Evolutionary conservation across 2,329 filamentous ascomycete genomes (phyloP), one percentile per base, ranked within the genome.

Genomic region (Waltergamsia citrina): DNA sequence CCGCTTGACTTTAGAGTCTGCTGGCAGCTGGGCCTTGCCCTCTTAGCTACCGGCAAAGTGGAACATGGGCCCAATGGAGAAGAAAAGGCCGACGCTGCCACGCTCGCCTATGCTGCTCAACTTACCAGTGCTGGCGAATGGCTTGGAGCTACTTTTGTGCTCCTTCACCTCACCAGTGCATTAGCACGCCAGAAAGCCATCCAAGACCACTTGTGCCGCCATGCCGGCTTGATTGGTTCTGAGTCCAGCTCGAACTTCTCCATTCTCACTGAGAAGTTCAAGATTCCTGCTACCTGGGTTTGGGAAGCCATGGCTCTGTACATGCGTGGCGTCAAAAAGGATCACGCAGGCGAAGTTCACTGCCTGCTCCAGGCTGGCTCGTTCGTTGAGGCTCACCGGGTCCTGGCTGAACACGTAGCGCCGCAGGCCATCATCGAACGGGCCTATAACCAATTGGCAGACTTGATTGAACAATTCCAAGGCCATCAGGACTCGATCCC

Each of bases 261-360:
- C 9, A 68, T 71, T 11, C 63, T 92, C 16, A 71, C 71, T 0
- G 62, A 70, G 29, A 75, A 74, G 21, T 73, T 88, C 34, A 72
- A 75, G 41, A 74, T 96, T 27, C 86, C 90, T 1, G 58, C 69
- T 2, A 56, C 71, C 4, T 94, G 90, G 87, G 69, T 96, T 33
- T 94, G 85, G 77, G 76, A 85, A 39, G 85, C 92, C 14, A 85
- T 88, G 51, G 88, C 88, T 10, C 67, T 90, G 11, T 81, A 82
- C 56, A 87, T 86, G 58, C 81, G 84, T 40, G 78, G 79, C 38
- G 75, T 78, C 30, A 75, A 72, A 48, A 75, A 78, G 42, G 77
- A 88, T 51, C 69, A 81, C 9, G 70, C 68, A 29, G 65, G 67
- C 5, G 85, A 94, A 55, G 83, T 90, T 8, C 71, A 81, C 35